Percentiles rank a stretch among this genome's conserved stretches.
Conservation (phyloP, 257 asterid species). For the Solanum piurae region DNA sequence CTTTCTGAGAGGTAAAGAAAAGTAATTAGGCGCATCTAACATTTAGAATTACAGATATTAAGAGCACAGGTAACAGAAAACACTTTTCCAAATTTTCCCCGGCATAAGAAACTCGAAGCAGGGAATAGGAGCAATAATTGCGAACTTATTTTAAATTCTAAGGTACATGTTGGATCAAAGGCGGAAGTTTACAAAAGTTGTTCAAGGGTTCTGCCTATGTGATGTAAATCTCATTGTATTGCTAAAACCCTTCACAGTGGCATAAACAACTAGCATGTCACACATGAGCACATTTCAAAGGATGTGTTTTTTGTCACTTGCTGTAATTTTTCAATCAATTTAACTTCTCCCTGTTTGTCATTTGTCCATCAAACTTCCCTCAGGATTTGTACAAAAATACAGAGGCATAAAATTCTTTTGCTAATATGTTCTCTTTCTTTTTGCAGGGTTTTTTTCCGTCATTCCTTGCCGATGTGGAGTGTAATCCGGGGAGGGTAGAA, state of each 20-base stretch:
- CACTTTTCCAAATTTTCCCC: background rate
- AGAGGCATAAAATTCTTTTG: background rate
- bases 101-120: background rate
- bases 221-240: background rate
- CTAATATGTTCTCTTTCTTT: background rate
- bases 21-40: background rate
- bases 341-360: background rate
- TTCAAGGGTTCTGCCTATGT: background rate
- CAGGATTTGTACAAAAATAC: background rate
- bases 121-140: background rate
- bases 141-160: background rate
- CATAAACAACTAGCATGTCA: background rate
- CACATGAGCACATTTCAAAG: background rate
- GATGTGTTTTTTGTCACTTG: background rate
- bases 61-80: background rate
- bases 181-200: background rate
- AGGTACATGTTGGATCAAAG: background rate
- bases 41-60: background rate
- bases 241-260: background rate
- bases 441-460: background rate
- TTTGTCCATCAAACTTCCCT: background rate
- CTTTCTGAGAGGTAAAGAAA: conserved; percentile 41
- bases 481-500: background rate
- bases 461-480: background rate
- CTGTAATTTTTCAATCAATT: background rate